Evolutionary conservation across 306 rosid species (phyloP).

Genomic region (Acmispon strigosus): DNA sequence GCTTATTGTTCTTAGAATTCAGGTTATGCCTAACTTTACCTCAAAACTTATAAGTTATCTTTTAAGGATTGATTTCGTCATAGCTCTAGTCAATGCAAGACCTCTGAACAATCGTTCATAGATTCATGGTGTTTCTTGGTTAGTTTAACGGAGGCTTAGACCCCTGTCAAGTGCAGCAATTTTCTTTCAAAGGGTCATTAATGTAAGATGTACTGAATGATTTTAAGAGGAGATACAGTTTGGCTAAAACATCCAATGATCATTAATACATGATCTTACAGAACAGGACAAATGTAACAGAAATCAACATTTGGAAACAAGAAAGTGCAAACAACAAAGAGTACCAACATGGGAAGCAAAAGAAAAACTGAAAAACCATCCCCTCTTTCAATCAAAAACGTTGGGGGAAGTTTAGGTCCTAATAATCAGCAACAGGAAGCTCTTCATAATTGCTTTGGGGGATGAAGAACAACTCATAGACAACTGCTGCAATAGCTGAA

Average conservation of each 20-base stretch:
- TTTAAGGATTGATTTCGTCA: no score
- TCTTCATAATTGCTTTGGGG: conserved; percentile 47
- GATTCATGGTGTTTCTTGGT: neutral
- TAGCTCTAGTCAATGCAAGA: no score
- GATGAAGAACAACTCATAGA: conserved; percentile 54
- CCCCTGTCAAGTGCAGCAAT: neutral
- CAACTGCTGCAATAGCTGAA: conserved; percentile 53
- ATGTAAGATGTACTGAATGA: neutral
- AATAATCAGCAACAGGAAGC: conserved; percentile 49
- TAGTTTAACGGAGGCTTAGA: neutral
- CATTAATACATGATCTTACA: conserved; percentile 8
- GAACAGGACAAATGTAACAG: conserved; percentile 17
- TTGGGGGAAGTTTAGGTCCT: neutral
- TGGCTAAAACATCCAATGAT: neutral
- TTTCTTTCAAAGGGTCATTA: neutral
- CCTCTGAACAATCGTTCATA: neutral
- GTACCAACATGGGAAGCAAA: conserved; percentile 8
- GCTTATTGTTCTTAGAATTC: no score
- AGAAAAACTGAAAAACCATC: conserved; percentile 19
- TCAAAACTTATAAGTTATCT: no score
- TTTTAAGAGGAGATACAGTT: neutral
- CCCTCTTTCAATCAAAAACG: neutral
- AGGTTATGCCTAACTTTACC: no score
- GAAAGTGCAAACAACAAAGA: conserved; percentile 26
- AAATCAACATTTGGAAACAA: conserved; percentile 27